Percentiles rank a stretch among this genome's conserved stretches.
Conservation (phyloP, 2,329 filamentous ascomycete species). For the Cercospora beticola region DNA sequence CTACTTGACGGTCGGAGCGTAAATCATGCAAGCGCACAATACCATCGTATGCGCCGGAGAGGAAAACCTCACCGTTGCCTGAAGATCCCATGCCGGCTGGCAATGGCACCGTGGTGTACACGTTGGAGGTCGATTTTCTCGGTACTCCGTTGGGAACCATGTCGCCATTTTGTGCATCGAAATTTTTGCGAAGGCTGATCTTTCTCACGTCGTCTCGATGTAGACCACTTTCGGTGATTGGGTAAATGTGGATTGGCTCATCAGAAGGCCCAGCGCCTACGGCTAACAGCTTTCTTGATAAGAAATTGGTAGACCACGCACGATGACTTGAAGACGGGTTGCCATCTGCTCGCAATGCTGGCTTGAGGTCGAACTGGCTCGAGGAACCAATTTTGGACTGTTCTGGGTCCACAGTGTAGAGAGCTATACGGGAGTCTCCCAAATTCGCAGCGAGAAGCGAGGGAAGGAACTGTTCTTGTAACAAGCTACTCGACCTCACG, state of each 20-base stretch:
- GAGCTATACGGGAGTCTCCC: slow-evolving; percentile 43
- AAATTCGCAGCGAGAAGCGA: slow-evolving; percentile 54
- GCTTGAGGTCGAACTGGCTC: slow-evolving; percentile 36
- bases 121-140: slow-evolving; percentile 41
- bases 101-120: slow-evolving; percentile 50
- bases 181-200: slow-evolving; percentile 40
- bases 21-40: slow-evolving; percentile 61
- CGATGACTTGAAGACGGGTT: slow-evolving; percentile 28
- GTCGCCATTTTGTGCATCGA: slow-evolving; percentile 19
- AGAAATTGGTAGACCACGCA: slow-evolving; percentile 54
- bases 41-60: slow-evolving; percentile 62
- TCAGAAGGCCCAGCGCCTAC: slow-evolving; percentile 50
- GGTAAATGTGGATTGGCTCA: slow-evolving; percentile 52
- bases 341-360: slow-evolving; percentile 20
- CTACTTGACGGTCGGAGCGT: slow-evolving; percentile 51
- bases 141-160: slow-evolving; percentile 8
- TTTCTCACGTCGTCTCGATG: slow-evolving; percentile 41
- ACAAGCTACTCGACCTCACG: slow-evolving; percentile 47
- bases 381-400: slow-evolving; percentile 39
- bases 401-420: slow-evolving; percentile 33
- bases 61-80: slow-evolving; percentile 52
- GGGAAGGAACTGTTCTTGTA: slow-evolving; percentile 17
- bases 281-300: slow-evolving; percentile 52
- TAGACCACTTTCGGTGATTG: slow-evolving; percentile 50
- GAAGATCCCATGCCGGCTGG: slow-evolving; percentile 31